These are phyloP conservation scores for Apiotrichum montevideense DNA, from an alignment of 1,284 basidiomycete species.

Conservation along the genomic window DNA sequence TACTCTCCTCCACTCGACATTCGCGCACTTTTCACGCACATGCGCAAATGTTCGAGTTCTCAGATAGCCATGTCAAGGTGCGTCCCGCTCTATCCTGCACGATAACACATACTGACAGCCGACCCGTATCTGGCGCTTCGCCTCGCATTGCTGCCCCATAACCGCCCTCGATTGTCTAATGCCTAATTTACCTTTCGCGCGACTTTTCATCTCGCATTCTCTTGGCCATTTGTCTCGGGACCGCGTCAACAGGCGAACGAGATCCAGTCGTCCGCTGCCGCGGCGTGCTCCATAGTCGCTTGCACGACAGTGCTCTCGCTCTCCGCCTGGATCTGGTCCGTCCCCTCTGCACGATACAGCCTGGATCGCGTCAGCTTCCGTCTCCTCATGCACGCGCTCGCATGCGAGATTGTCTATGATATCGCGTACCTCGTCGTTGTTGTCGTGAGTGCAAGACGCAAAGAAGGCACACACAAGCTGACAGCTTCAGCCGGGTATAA, in stretches of 20 bases:
- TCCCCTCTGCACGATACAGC: conserved; percentile 2
- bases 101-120: too few species aligned
- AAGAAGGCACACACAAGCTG: too few species aligned
- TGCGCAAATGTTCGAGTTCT: conserved; percentile 19
- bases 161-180: too few species aligned
- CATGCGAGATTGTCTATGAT: conserved; percentile 11
- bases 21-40: not conserved
- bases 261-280: conserved; percentile 5
- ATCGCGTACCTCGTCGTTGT: conserved; percentile 5
- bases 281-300: conserved; percentile 1
- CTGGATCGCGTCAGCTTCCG: conserved; percentile 14
- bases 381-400: conserved; percentile 8
- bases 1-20: too few species aligned
- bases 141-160: too few species aligned
- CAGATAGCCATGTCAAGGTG: conserved; percentile 57
- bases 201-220: not conserved
- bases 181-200: not conserved
- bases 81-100: not conserved
- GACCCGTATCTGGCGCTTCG: too few species aligned
- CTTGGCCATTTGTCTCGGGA: not conserved
- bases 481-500: not conserved
- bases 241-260: not conserved
- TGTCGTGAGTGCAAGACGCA: not conserved
- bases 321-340: not conserved
- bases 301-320: not conserved